A percentile compares a stretch with the other conserved stretches of the same genome.
phyloP scores from a whole-genome alignment of 306 rosid genomes.

The Purshia tridentata region DNA sequence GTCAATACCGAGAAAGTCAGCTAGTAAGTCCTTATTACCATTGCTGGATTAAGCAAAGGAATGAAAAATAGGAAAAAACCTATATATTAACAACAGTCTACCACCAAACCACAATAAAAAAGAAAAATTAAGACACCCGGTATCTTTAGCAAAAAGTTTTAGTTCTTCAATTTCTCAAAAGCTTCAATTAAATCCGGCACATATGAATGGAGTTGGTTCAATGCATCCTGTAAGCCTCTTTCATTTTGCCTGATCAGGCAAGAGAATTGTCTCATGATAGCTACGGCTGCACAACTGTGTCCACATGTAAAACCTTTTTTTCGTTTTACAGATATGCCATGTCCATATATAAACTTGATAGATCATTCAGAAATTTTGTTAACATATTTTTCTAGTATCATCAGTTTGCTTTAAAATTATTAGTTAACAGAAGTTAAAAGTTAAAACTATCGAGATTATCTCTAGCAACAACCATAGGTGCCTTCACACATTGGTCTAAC shows the following conservation, averaged over 20 bases:
- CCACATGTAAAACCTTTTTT: neutral
- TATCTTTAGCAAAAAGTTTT: neutral
- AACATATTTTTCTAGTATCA: neutral
- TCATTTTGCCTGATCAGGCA: constrained; percentile 6
- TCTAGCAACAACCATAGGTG: neutral
- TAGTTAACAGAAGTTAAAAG: neutral
- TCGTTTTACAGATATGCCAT: neutral
- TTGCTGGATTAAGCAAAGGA: neutral
- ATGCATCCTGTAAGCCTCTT: neutral
- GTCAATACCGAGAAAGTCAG: neutral
- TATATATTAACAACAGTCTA: neutral
- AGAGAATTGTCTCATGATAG: neutral
- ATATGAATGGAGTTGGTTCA: neutral
- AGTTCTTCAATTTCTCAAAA: neutral
- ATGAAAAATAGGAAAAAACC: neutral
- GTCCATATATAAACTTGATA: neutral
- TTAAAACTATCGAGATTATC: too few relatives aligned
- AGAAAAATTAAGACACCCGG: neutral
- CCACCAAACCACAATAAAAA: neutral
- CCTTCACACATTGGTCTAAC: constrained; percentile 3
- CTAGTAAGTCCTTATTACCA: neutral
- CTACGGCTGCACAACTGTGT: neutral
- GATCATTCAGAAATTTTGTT: neutral
- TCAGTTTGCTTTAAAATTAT: neutral
- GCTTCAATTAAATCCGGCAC: neutral